Evolutionary conservation across 73 alveolate genomes (phyloP), one percentile per base, ranked within the genome.

Genomic region (Paramecium sexaurelia): DNA sequence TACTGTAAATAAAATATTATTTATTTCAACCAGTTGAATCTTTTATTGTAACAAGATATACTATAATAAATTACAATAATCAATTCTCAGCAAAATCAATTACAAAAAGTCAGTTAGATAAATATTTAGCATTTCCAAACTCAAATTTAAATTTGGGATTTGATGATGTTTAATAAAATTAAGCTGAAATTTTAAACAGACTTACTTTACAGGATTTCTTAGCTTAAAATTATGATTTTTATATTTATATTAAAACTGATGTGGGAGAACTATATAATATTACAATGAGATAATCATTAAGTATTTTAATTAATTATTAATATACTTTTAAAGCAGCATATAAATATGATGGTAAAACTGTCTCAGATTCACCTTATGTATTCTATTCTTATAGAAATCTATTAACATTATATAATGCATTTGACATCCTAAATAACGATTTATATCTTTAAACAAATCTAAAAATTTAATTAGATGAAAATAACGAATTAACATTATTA

Each of bases 11-110:
- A 1, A 78, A 78, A 78, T 29, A 78, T 78, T 78, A 78, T 78
- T 45, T 78, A 22, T 78, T 78, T 78, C 19, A 78, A 41, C 90
- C 90, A 41, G 40, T 78, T 11, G 90, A 78, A 78, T 39, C 90
- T 17, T 78, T 78, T 33, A 78, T 78, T 22, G 68, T 78, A 0
- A 78, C 90, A 15, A n/a, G 90, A 40, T 78, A 78, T 78, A 78
- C 90, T 2, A 78, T 78, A 8, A 78, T 78, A 2, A 78, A 78
- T 78, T 78, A 78, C 13, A 78, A 78, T 78, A 40, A 43, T 0
- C 41, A 78, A 78, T 43, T n/a, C 19, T 3, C 68, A 13, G 90
- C 68, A 19, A 43, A 43, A 24, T 15, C 26, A 19, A 24, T 78
- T 7, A 78, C 90, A 41, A 24, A 20, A 20, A 24, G 22, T 10